phyloP scores from a whole-genome alignment of 2,329 filamentous ascomycete genomes.

The Emmonsiellopsis sp. region DNA sequence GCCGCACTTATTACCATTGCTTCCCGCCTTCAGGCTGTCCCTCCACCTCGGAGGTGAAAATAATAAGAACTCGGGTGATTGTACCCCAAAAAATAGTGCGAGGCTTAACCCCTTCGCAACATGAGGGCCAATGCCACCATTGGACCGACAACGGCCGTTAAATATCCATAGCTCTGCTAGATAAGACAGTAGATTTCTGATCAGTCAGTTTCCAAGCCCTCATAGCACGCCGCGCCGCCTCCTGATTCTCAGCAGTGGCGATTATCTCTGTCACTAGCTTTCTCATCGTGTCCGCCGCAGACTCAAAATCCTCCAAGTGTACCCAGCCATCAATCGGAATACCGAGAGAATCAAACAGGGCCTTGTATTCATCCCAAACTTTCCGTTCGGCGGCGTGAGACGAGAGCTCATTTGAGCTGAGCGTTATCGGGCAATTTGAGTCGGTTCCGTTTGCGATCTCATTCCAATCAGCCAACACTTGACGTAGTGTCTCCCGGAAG shows the following conservation, averaged over 20 bases:
- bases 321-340: conserved; percentile 16
- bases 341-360: conserved; percentile 11
- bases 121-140: too few relatives aligned
- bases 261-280: conserved; percentile 12
- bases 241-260: conserved; percentile 9
- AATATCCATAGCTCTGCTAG: conserved; percentile 1
- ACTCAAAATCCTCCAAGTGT: conserved; percentile 13
- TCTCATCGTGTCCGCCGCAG: conserved; percentile 12
- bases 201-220: conserved; percentile 15
- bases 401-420: conserved; percentile 11
- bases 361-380: conserved; percentile 12
- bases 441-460: conserved; percentile 11
- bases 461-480: conserved; percentile 12
- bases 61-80: too few relatives aligned
- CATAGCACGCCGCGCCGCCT: conserved; percentile 12
- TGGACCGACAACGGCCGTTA: neutral
- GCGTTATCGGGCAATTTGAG: conserved; percentile 11
- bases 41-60: too few relatives aligned
- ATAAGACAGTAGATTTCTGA: conserved; percentile 1
- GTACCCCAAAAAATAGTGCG: too few relatives aligned
- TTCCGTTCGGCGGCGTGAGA: conserved; percentile 12
- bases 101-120: too few relatives aligned
- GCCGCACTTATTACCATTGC: too few relatives aligned
- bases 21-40: too few relatives aligned
- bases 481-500: conserved; percentile 14